Percentiles rank a stretch among this genome's conserved stretches.
Conservation (phyloP, 2,329 filamentous ascomycete genomes). For the Gremmenia infestans region DNA sequence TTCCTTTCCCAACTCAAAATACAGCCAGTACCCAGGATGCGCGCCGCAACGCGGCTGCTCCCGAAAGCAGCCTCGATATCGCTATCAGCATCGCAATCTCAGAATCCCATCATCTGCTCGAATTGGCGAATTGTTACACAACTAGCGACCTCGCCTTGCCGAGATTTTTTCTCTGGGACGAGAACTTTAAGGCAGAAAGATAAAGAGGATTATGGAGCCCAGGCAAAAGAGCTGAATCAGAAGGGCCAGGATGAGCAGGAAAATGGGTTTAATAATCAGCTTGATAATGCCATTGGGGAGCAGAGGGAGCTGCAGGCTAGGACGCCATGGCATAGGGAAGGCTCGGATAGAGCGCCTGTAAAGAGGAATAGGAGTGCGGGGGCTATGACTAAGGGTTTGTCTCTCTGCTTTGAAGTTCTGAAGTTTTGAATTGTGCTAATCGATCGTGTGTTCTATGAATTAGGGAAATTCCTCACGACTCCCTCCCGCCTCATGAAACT, state of each 20-base stretch:
- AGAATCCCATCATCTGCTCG: neutral
- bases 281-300: conserved; percentile 33
- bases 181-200: neutral
- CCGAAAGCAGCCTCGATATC: neutral
- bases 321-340: conserved; percentile 62
- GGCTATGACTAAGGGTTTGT: conserved; percentile 59
- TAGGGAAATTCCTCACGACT: conserved; percentile 72
- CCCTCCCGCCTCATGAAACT: conserved; percentile 77
- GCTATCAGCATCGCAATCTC: conserved; percentile 4
- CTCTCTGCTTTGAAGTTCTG: neutral
- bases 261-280: conserved; percentile 33
- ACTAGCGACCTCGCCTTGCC: neutral
- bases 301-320: conserved; percentile 53
- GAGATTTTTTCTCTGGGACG: neutral
- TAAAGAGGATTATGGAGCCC: conserved; percentile 4
- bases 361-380: conserved; percentile 39
- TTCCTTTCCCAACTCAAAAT: neutral
- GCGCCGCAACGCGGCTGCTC: neutral
- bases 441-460: conserved; percentile 24
- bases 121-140: neutral
- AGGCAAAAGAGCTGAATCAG: conserved; percentile 20
- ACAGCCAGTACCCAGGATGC: neutral
- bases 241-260: conserved; percentile 31
- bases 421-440: neutral
- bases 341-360: conserved; percentile 53